Conservation (phyloP, 176 grass and related monocot genomes). For the Canna indica region DNA sequence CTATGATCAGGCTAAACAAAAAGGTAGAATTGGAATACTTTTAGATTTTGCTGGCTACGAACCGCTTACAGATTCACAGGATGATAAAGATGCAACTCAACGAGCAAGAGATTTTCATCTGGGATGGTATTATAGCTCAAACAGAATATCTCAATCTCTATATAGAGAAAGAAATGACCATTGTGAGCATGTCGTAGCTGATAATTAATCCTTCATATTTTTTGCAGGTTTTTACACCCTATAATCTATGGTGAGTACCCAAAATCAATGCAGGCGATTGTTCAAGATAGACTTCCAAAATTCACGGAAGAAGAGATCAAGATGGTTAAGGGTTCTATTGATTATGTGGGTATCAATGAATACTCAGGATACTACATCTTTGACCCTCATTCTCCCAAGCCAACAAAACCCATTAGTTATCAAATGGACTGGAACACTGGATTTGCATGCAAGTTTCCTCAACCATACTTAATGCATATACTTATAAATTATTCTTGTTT, state of each 20-base stretch:
- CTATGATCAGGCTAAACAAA: conserved; percentile 61
- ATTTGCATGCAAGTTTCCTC: conserved; percentile 42
- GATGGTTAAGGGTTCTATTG: conserved; percentile 80
- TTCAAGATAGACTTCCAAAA: conserved; percentile 50
- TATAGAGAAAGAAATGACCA: too few species aligned
- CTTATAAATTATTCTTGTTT: neutral
- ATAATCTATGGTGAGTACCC: conserved; percentile 59
- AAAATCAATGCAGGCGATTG: conserved; percentile 52
- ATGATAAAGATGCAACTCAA: conserved; percentile 58
- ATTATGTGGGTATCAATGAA: conserved; percentile 77
- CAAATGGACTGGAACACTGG: conserved; percentile 61
- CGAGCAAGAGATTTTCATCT: conserved; percentile 86
- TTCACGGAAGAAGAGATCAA: conserved; percentile 57
- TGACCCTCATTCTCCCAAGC: conserved; percentile 28
- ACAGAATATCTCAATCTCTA: too few species aligned
- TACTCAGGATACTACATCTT: conserved; percentile 80
- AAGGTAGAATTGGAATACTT: conserved; percentile 79
- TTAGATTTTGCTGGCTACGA: conserved; percentile 87
- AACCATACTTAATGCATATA: neutral
- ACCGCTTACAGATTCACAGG: conserved; percentile 46
- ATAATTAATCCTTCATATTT: neutral
- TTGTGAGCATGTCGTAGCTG: too few species aligned
- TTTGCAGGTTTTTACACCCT: conserved; percentile 80
- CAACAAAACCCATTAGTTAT: conserved; percentile 42
- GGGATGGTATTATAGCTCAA: too few species aligned